phyloP scores from a whole-genome alignment of 2,329 filamentous ascomycete genomes.

The Alternaria ethzedia region DNA sequence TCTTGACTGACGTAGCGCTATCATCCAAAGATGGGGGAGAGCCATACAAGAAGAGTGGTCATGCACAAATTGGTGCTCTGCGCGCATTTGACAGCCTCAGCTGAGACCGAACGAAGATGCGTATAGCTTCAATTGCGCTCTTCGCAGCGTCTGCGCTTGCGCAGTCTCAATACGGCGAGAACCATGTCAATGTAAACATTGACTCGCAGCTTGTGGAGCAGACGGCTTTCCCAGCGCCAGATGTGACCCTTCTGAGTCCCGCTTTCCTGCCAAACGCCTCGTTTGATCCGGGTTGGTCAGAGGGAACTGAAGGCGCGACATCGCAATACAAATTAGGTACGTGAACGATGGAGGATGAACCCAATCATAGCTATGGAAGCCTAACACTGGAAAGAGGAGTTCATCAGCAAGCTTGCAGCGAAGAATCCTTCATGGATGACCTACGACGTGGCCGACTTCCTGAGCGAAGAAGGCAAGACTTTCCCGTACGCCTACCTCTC shows the following conservation, averaged over 20 bases:
- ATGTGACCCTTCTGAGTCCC: constrained; percentile 39
- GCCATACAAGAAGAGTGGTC: background rate
- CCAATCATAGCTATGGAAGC: background rate
- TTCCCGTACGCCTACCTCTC: constrained; percentile 43
- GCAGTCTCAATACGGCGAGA: constrained; percentile 42
- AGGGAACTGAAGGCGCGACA: constrained; percentile 44
- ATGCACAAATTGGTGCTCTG: background rate
- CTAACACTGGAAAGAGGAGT: constrained; percentile 20
- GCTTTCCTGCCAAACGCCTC: constrained; percentile 38
- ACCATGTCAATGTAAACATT: constrained; percentile 32
- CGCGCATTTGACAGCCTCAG: background rate
- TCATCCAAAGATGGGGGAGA: constrained; percentile 10
- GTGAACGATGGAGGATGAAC: background rate
- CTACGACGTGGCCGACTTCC: constrained; percentile 33
- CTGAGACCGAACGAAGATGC: background rate
- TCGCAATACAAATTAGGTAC: constrained; percentile 31
- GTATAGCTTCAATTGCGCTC: background rate
- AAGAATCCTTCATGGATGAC: constrained; percentile 43
- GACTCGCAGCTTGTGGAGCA: constrained; percentile 44
- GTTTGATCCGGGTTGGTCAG: constrained; percentile 34
- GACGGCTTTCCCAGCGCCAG: constrained; percentile 42
- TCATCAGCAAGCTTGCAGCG: constrained; percentile 34
- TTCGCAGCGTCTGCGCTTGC: constrained; percentile 23
- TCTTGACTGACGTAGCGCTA: constrained; percentile 30
- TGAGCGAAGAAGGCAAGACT: constrained; percentile 42